These are phyloP conservation scores for Arctium lappa DNA, from an alignment of 129 eudicot species.

Conservation along the genomic window DNA sequence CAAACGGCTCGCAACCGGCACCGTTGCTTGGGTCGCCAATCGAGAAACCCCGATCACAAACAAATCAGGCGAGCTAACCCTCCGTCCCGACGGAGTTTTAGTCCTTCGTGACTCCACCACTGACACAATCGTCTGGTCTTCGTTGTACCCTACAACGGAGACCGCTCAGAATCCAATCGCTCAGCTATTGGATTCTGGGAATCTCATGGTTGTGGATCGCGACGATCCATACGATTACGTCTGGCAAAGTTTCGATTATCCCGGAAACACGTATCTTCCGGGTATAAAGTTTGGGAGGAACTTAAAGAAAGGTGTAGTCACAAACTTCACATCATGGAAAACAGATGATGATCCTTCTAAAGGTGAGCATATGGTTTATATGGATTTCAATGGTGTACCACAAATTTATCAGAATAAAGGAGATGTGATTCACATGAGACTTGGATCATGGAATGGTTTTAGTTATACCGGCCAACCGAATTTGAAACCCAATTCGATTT, in stretches of 20 bases:
- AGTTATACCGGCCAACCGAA: constrained; percentile 1
- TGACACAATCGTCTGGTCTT: background rate
- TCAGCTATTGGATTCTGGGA: constrained; percentile 8
- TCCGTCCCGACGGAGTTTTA: background rate
- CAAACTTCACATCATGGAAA: constrained; percentile 13
- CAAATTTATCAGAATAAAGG: background rate
- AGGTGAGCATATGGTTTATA: constrained; percentile 1
- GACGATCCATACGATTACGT: background rate
- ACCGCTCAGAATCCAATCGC: background rate
- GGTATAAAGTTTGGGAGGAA: background rate
- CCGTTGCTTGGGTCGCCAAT: constrained; percentile 14
- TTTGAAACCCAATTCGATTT: constrained; percentile 12
- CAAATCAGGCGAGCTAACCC: background rate
- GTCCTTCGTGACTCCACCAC: background rate
- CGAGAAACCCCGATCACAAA: background rate
- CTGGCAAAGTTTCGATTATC: constrained; percentile 26
- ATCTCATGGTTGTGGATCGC: background rate
- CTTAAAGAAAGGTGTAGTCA: background rate
- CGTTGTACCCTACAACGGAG: background rate
- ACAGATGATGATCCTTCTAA: constrained; percentile 15
- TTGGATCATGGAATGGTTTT: constrained; percentile 40
- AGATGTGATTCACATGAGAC: background rate
- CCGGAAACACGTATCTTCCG: constrained; percentile 14
- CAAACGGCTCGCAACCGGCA: constrained; percentile 18
- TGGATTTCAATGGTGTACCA: constrained; percentile 1